Base-by-base conservation (phyloP, 106 monocot genomes). In the Agapanthus africanus region DNA sequence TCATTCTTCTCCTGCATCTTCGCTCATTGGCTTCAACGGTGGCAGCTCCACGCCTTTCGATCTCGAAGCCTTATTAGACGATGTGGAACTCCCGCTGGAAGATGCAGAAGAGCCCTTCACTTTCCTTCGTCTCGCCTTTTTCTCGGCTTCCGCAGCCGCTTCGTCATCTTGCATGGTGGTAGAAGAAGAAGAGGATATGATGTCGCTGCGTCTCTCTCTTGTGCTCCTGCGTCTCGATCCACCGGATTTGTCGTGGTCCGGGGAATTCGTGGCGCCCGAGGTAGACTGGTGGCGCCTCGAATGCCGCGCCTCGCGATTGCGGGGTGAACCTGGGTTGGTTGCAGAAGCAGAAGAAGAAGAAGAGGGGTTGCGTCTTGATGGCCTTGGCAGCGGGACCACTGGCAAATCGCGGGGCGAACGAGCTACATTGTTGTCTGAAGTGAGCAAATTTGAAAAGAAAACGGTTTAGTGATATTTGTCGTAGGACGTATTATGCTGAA, bases 131-230 rank as follows among this genome's bases (percentile, higher is more conserved):
- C 26, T 19, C 3, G 56, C 11, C 22, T 56, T 25, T 23, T 56
- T 26, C 7, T 19, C 22, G 1, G 22, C 16, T 19, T 56, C n/a
- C n/a, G 18, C 25, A 25, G 22, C 56, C 10, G 56, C 4, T 8
- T 22, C 7, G 25, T 16, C 7, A n/a, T n/a, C n/a, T n/a, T n/a
- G n/a, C n/a, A n/a, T n/a, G n/a, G 56, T 0, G 18, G 56, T 9
- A 22, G 56, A 11, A 25, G 56, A n/a, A 7, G 16, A 56, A n/a
- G 11, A 56, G 19, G 22, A 2, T 8, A 9, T n/a, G 1, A 66
- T 40, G 66, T 66, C 66, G 15, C 42, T 44, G 30, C 66, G 27
- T 2, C 42, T 40, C 41, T 66, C 66, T 39, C 66, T 37, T 16
- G 18, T 47, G 46, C 46, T 47, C 46, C 66, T 16, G 4, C 42